Conservation (phyloP, 2,329 filamentous ascomycete genomes). For the Allantophomopsis lycopodina region DNA sequence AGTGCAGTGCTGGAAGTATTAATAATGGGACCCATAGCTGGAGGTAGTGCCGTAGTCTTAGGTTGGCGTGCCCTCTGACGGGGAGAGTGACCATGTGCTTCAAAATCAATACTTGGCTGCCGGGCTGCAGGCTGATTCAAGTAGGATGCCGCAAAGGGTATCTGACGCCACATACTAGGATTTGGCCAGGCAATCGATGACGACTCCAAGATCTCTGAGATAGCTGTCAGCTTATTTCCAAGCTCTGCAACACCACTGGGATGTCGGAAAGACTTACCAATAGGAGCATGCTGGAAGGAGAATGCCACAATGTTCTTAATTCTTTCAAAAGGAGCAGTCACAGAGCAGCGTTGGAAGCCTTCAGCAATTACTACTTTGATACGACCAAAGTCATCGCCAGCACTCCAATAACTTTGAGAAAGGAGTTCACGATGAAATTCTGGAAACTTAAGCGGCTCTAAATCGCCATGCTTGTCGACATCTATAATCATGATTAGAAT, state of each 20-base stretch:
- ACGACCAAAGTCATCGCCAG: constrained; percentile 56
- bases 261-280: constrained; percentile 35
- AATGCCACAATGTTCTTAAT: constrained; percentile 65
- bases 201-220: constrained; percentile 54
- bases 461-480: constrained; percentile 30
- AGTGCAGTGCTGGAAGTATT: no score
- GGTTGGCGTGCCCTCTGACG: constrained; percentile 19
- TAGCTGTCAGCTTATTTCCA: neutral
- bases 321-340: constrained; percentile 42
- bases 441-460: constrained; percentile 56
- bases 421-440: constrained; percentile 56
- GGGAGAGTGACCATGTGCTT: constrained; percentile 52
- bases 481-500: constrained; percentile 5
- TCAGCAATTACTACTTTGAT: constrained; percentile 69
- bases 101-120: constrained; percentile 28
- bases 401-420: constrained; percentile 56
- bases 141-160: constrained; percentile 22
- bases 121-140: constrained; percentile 16
- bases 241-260: neutral
- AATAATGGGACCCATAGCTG: constrained; percentile 15
- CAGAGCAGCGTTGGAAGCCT: constrained; percentile 44
- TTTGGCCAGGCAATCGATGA: constrained; percentile 74
- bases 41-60: constrained; percentile 9
- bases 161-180: constrained; percentile 49
- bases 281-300: constrained; percentile 73